Evolutionary conservation across 208 protist species (phyloP), one percentile per base, ranked within the genome.

Genomic region (Acanthamoeba triangularis): DNA sequence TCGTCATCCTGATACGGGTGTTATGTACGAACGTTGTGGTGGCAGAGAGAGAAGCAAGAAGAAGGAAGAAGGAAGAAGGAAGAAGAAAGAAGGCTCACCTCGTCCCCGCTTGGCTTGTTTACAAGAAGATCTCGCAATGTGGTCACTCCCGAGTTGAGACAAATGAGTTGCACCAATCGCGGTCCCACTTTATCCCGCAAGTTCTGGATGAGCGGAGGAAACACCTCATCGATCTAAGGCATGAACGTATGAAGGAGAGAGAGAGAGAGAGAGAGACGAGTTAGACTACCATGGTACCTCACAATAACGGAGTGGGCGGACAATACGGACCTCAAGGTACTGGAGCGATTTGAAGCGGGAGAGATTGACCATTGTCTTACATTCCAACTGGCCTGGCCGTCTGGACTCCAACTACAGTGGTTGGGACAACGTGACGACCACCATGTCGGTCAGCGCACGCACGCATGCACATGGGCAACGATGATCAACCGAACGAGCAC

Each of bases 321-420:
- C 2, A 44, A 20, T 76, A 10, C 67, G 11, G n/a, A 92, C 85
- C 85, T 92, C 85, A 3, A 92, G 61, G 35, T 92, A 74, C 14
- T 92, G 30, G 3, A 92, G 59, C 20, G 30, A 28, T 30, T 74
- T 92, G 41, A 92, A 92, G 85, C n/a, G 85, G 28, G n/a, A 74
- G 37, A 92, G 59, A 52, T 92, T 74, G 37, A 92, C 61, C 59
- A 74, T 65, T 1, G 52, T 65, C 33, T 65, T 92, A 30, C 59
- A 92, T 37, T 92, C 85, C 56, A 92, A 49, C 35, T 76, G 23
- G 37, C 85, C 85, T 16, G 61, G 35, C 20, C 37, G 52, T 23
- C 59, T 65, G 2, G 85, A 74, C 59, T 92, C 85, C 37, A 92
- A 35, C 85, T 92, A 30, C 6, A 28, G 35, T 11, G 18, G 14